Base-by-base conservation (phyloP, 352 stramenopile species). In the Globisporangium cystogenes region DNA sequence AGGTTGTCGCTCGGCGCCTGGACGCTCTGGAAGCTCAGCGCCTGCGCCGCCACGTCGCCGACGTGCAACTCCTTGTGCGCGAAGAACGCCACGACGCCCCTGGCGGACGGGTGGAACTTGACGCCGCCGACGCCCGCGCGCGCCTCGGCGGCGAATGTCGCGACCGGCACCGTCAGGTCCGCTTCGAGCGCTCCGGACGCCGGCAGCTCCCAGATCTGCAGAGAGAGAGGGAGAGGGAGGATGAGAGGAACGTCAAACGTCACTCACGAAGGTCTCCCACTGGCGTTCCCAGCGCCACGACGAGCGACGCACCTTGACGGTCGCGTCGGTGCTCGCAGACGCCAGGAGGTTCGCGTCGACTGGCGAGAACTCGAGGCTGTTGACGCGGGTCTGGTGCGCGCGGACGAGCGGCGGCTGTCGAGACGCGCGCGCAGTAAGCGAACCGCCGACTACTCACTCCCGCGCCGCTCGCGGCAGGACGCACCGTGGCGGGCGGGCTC, bases 281-380 rank as follows among this genome's bases (percentile, higher is more conserved):
- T n/a, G n/a, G n/a, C n/a, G n/a, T n/a, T n/a, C n/a, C n/a, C n/a
- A n/a, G n/a, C n/a, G n/a, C n/a, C n/a, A n/a, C n/a, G n/a, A n/a
- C n/a, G n/a, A n/a, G n/a, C 31, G 31, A 33, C 16, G 20, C 26
- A 79, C 73, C 51, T 82, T 84, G 48, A 81, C 65, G 8, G 68
- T 74, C 24, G 66, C 53, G 43, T 86, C 73, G 23, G 74, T 80
- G 29, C 76, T 81, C 0, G 64, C 78, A 0, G 83, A 85, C 12
- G 83, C 54, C 49, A 93, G 65, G 3, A 89, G 37, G 10, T 72
- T 53, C 1, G 59, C 16, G 26, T 82, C 65, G 40, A 87, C 82
- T 1, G 80, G 76, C 3, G 69, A 74, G 54, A 89, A 91, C 24
- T 56, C 69, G 49, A 93, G 58, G 24, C 76, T 65, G 48, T 86